These are phyloP conservation scores for Phytopythium boreale DNA, from an alignment of 352 stramenopile species.

Conservation along the genomic window DNA sequence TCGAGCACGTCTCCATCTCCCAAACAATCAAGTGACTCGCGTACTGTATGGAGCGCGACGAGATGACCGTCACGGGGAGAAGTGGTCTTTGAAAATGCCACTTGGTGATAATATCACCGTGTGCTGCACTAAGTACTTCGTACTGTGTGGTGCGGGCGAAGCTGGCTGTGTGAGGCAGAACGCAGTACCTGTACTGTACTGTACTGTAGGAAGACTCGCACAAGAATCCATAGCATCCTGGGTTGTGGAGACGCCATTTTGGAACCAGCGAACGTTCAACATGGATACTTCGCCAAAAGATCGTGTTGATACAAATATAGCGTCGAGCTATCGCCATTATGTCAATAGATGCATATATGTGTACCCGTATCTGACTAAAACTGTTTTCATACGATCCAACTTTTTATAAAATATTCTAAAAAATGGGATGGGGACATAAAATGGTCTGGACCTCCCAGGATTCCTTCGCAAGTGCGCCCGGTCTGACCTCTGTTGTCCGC, in stretches of 20 bases:
- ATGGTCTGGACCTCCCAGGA: not conserved
- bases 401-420: conserved; percentile 1
- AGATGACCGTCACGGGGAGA: too few relatives aligned
- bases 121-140: too few relatives aligned
- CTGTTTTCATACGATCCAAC: not conserved
- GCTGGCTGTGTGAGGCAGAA: too few relatives aligned
- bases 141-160: too few relatives aligned
- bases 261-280: too few relatives aligned
- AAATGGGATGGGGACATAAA: conserved; percentile 2
- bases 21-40: not conserved
- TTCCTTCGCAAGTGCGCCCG: not conserved
- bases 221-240: too few relatives aligned
- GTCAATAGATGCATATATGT: too few relatives aligned
- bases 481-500: not conserved
- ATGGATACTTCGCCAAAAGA: not conserved
- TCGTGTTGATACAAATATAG: too few relatives aligned
- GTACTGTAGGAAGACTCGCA: too few relatives aligned
- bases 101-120: not conserved
- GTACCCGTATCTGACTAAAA: not conserved
- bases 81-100: not conserved
- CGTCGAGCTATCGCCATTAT: too few relatives aligned
- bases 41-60: not conserved
- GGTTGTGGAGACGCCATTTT: too few relatives aligned
- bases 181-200: too few relatives aligned
- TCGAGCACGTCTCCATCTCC: not conserved